Base-by-base conservation (phyloP, 305 asterid genomes). In the Ajuga reptans region DNA sequence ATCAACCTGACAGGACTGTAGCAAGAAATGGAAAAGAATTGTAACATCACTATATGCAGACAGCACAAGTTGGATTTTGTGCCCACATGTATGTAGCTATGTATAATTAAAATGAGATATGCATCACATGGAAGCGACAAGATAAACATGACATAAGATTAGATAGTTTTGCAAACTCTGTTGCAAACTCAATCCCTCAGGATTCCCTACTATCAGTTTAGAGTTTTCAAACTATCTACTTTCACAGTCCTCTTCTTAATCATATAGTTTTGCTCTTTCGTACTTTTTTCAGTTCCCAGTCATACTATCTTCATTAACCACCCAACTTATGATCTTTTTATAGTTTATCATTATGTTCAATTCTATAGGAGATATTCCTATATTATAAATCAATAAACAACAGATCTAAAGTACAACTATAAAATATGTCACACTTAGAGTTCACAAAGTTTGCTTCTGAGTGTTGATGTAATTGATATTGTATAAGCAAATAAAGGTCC, bases 1-100 rank as follows among this genome's bases (percentile, higher is more conserved):
- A 84, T 94, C 99, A 68, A 89, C 96, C 91, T 91, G 99, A 78
- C 99, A 94, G 66, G 99, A 89, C 99, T 94, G 74, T 47, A 76
- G 76, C 74, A 72, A 62, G 4, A 73, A 65, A 54, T 29, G 42
- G 31, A 45, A 55, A 46, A 18, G 33, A 60, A 51, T 56, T 24
- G 64, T 9, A 5, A 41, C 31, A 11, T 24, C 45, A 10, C 64
- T 43, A 45, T 16, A 15, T 49, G 36, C 4, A 59, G 33, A 14
- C 24, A 54, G 52, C 66, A 56, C 24, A 52, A 17, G 45, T 24
- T n/a, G 15, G 54, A 56, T 21, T 24, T 1, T 36, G 21, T 65
- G 43, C 72, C 49, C 33, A 43, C 21, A 51, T n/a, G 59, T 33
- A 60, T 60, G 34, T 14, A 4, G 51, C 36, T 46, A 65, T 24